Conservation (phyloP, 1,284 basidiomycete genomes). For the Trichosporon coremiiforme region DNA sequence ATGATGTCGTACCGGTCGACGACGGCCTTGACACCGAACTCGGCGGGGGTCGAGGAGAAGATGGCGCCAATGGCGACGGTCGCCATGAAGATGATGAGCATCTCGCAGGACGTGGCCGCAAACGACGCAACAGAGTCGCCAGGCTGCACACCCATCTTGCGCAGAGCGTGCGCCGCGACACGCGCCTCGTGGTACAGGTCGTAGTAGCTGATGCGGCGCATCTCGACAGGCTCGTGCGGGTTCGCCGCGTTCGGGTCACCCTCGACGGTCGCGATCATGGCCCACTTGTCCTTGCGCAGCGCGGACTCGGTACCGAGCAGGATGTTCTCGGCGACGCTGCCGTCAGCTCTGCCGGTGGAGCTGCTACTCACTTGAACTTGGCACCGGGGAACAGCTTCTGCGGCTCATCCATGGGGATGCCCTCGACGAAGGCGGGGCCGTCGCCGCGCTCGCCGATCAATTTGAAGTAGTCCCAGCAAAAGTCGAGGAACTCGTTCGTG, state of each 20-base stretch:
- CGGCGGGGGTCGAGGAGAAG: conserved; percentile 37
- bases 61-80: conserved; percentile 34
- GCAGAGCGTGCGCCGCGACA: conserved; percentile 26
- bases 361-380: conserved; percentile 29
- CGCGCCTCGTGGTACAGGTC: conserved; percentile 33
- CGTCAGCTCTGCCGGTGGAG: conserved; percentile 16
- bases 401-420: conserved; percentile 31
- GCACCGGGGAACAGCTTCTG: conserved; percentile 30
- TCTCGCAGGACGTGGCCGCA: conserved; percentile 32
- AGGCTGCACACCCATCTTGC: conserved; percentile 28
- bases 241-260: conserved; percentile 24
- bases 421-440: conserved; percentile 30
- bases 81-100: conserved; percentile 32
- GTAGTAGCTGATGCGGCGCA: conserved; percentile 31
- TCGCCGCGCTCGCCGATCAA: conserved; percentile 31
- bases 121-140: conserved; percentile 31
- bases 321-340: conserved; percentile 32
- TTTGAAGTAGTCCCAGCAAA: conserved; percentile 29
- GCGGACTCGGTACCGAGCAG: conserved; percentile 28
- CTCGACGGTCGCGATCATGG: conserved; percentile 33
- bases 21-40: conserved; percentile 39
- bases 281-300: conserved; percentile 25
- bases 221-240: conserved; percentile 30
- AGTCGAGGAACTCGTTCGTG: conserved; percentile 30
- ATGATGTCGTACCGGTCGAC: conserved; percentile 41